These are phyloP conservation scores for Neofusicoccum cordaticola DNA, from an alignment of 2,329 filamentous ascomycete genomes.

Conservation along the genomic window DNA sequence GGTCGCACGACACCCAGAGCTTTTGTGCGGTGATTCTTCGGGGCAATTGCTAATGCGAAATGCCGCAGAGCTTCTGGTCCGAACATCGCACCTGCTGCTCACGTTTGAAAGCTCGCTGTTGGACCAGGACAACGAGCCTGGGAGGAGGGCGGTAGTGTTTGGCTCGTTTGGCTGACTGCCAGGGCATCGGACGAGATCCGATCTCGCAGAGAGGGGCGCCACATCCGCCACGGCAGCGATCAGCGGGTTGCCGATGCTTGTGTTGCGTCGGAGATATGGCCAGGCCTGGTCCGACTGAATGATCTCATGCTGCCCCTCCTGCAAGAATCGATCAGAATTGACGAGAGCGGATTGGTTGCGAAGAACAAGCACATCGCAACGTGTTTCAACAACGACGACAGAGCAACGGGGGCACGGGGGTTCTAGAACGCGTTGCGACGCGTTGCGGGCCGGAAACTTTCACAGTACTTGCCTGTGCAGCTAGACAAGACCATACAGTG, in stretches of 20 bases:
- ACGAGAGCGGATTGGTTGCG: neutral
- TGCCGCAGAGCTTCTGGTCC: conserved; percentile 62
- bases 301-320: conserved; percentile 6
- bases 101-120: conserved; percentile 63
- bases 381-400: too few species aligned
- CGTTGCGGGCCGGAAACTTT: too few species aligned
- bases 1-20: conserved; percentile 9
- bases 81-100: conserved; percentile 61
- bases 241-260: neutral
- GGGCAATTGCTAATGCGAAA: conserved; percentile 8
- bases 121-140: conserved; percentile 58
- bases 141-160: conserved; percentile 64
- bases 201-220: neutral
- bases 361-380: neutral
- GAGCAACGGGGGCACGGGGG: too few species aligned
- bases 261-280: conserved; percentile 1
- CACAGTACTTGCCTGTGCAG: too few species aligned
- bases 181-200: conserved; percentile 1
- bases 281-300: neutral
- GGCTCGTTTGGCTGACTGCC: conserved; percentile 43
- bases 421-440: too few species aligned
- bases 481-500: neutral
- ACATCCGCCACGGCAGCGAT: neutral
- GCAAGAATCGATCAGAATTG: neutral
- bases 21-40: neutral